A percentile compares a stretch with the other conserved stretches of the same genome.
Conservation (phyloP, 805 yeast genomes). For the Lachancea cidri region DNA sequence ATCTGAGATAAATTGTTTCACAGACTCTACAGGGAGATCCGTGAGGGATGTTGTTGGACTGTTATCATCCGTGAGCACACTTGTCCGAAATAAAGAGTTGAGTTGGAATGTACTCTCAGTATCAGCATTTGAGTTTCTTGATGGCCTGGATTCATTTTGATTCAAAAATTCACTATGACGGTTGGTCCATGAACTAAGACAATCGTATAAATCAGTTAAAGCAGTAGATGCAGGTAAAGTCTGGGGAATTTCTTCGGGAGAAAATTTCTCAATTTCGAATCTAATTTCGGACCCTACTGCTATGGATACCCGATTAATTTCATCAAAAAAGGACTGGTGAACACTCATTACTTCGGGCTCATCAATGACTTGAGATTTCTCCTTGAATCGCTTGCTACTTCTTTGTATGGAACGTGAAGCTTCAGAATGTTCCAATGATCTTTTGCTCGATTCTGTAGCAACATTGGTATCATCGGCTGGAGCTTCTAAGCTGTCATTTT, state of each 20-base stretch:
- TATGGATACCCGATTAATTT: slow-evolving; percentile 9
- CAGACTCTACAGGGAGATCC: slow-evolving; percentile 13
- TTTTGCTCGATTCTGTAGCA: slow-evolving; percentile 11
- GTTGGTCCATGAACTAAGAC: slow-evolving; percentile 35
- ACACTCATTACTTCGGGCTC: slow-evolving; percentile 11
- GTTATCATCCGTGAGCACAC: slow-evolving; percentile 22
- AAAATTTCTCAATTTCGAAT: slow-evolving; percentile 6
- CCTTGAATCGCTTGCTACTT: slow-evolving; percentile 38
- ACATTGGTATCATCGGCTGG: background rate
- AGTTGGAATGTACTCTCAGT: slow-evolving; percentile 22
- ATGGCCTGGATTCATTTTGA: slow-evolving; percentile 14
- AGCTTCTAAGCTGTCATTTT: too few species aligned
- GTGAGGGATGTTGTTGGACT: slow-evolving; percentile 11
- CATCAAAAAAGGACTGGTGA: slow-evolving; percentile 19
- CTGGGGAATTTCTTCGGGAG: slow-evolving; percentile 7
- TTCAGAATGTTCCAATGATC: slow-evolving; percentile 21
- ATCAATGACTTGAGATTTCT: slow-evolving; percentile 21
- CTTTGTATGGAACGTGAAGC: slow-evolving; percentile 25
- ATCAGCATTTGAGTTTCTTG: slow-evolving; percentile 7
- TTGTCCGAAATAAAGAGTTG: slow-evolving; percentile 30
- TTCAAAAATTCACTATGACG: slow-evolving; percentile 30
- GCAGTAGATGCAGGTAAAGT: slow-evolving; percentile 3
- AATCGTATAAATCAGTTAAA: slow-evolving; percentile 29
- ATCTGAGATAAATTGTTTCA: slow-evolving; percentile 21
- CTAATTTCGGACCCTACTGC: slow-evolving; percentile 3